A percentile compares a stretch with the other conserved stretches of the same genome.
These are phyloP conservation scores for Hirschfeldia incana DNA, from an alignment of 345 rosid genomes.

Conservation along the genomic window DNA sequence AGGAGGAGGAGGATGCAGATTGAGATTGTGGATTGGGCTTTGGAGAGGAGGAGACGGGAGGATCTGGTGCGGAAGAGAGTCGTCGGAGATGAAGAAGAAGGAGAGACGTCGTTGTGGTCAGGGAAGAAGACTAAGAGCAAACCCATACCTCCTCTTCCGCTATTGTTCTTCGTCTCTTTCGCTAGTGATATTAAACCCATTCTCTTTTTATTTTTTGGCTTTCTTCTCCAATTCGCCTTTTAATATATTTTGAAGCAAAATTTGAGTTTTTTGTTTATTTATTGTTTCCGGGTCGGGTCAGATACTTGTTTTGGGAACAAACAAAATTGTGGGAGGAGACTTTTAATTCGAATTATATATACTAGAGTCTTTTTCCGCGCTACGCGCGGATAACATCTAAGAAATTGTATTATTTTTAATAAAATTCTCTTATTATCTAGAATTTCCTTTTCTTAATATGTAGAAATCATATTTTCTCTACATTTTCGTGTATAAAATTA, in stretches of 20 bases:
- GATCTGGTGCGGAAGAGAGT: slow-evolving; percentile 50
- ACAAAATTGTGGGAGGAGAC: neutral
- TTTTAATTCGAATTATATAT: neutral
- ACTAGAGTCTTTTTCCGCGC: no score
- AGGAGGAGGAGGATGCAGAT: slow-evolving; percentile 69
- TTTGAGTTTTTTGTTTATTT: neutral
- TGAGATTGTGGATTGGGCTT: slow-evolving; percentile 84
- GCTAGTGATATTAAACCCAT: slow-evolving; percentile 36
- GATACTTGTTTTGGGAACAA: neutral
- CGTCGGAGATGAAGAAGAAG: slow-evolving; percentile 11
- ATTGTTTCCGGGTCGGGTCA: neutral
- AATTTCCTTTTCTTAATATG: no score
- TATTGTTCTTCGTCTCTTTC: slow-evolving; percentile 31
- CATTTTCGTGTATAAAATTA: no score
- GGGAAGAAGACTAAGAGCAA: slow-evolving; percentile 84
- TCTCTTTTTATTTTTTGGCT: neutral
- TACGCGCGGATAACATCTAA: no score
- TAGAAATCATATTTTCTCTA: no score
- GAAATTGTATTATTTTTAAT: no score
- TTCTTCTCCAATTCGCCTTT: slow-evolving; percentile 23
- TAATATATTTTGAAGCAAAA: neutral
- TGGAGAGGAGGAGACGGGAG: slow-evolving; percentile 48
- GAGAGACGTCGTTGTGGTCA: slow-evolving; percentile 36
- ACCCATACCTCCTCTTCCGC: slow-evolving; percentile 56
- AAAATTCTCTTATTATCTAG: no score